These are phyloP conservation scores for Suhomyces anneliseae DNA, from an alignment of 1,139 yeast species.

Conservation along the genomic window DNA sequence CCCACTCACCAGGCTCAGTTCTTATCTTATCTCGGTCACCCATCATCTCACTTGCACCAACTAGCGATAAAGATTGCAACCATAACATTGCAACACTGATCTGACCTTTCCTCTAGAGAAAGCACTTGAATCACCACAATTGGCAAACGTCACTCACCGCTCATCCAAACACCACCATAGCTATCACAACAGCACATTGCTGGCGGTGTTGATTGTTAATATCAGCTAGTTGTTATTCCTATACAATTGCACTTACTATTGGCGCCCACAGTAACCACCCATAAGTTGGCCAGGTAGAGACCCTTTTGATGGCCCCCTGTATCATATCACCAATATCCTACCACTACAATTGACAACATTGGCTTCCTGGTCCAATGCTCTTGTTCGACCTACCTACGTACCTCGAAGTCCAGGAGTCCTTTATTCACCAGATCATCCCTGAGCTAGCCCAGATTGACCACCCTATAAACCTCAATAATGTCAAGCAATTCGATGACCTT, in stretches of 20 bases:
- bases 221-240: too few relatives aligned
- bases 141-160: too few relatives aligned
- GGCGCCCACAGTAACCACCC: too few relatives aligned
- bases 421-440: conserved; percentile 26
- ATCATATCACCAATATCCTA: too few relatives aligned
- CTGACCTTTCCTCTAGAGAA: background rate
- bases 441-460: conserved; percentile 20
- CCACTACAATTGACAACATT: background rate
- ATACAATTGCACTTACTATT: too few relatives aligned
- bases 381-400: conserved; percentile 9
- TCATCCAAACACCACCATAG: too few relatives aligned
- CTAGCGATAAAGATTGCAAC: background rate
- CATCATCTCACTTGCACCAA: conserved; percentile 9
- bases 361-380: background rate
- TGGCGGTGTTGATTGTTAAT: too few relatives aligned
- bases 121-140: too few relatives aligned
- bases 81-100: background rate
- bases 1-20: background rate
- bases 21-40: conserved; percentile 2
- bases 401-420: conserved; percentile 19
- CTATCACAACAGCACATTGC: too few relatives aligned
- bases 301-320: too few relatives aligned
- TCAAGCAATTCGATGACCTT: conserved; percentile 32
- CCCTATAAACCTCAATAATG: conserved; percentile 26
- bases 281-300: too few relatives aligned